A percentile compares a stretch with the other conserved stretches of the same genome.
Conservation (phyloP, 352 stramenopile species). For the Phytopythium kandeliae region DNA sequence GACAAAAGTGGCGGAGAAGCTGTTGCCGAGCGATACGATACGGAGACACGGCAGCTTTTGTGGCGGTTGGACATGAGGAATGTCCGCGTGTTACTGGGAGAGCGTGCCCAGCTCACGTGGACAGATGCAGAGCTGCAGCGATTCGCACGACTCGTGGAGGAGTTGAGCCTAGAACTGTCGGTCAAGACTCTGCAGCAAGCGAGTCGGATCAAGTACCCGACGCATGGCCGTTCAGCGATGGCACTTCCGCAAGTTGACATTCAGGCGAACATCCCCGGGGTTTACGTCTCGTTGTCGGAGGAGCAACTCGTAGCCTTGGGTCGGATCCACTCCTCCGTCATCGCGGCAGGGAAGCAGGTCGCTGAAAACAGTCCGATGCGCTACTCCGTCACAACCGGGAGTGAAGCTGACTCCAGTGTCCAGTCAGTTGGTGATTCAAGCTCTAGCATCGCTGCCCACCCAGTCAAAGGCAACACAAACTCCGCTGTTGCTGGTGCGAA, state of each 20-base stretch:
- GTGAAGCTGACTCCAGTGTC: not conserved
- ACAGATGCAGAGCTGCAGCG: conserved; percentile 24
- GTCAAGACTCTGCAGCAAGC: conserved; percentile 27
- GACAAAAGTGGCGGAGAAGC: conserved; percentile 8
- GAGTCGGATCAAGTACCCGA: conserved; percentile 7
- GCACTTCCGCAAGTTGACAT: conserved; percentile 20
- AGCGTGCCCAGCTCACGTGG: conserved; percentile 33
- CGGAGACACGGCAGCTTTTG: conserved; percentile 25
- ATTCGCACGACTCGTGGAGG: conserved; percentile 48
- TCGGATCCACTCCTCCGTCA: conserved; percentile 40
- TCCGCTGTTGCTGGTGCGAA: conserved; percentile 10
- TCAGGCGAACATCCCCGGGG: conserved; percentile 29
- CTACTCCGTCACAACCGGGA: not conserved
- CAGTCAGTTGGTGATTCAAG: not conserved
- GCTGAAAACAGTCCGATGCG: not conserved
- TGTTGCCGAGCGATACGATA: not conserved
- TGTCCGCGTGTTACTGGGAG: conserved; percentile 53
- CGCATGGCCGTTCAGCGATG: not conserved
- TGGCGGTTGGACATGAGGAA: conserved; percentile 61
- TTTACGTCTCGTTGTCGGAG: conserved; percentile 44
- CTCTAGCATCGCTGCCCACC: not conserved
- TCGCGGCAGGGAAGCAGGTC: conserved; percentile 2
- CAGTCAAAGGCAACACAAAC: too few species aligned
- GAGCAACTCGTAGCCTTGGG: conserved; percentile 43
- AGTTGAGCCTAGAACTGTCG: conserved; percentile 54